A percentile compares a stretch with the other conserved stretches of the same genome.
phyloP scores from a whole-genome alignment of 441 rosid genomes.

The Manihot esculenta region DNA sequence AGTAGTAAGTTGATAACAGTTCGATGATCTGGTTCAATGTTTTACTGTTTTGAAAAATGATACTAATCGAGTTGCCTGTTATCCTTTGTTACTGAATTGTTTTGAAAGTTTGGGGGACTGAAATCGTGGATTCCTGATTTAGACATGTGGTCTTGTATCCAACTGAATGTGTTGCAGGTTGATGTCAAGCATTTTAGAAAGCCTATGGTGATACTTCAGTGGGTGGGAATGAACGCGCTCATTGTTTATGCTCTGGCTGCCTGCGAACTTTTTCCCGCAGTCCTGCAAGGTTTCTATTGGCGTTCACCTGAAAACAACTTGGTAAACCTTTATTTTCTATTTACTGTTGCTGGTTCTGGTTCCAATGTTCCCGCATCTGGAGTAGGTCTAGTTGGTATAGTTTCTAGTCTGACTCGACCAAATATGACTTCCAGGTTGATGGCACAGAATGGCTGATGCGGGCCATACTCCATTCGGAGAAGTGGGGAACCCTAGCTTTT shows the following conservation, averaged over 20 bases:
- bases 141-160: background rate
- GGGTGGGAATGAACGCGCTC: constrained; percentile 73
- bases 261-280: constrained; percentile 49
- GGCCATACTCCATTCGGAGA: constrained; percentile 36
- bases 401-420: constrained; percentile 11
- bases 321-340: constrained; percentile 30
- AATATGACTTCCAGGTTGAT: constrained; percentile 42
- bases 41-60: background rate
- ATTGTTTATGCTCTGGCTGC: constrained; percentile 55
- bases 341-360: background rate
- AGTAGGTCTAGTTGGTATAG: background rate
- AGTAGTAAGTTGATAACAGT: background rate
- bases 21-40: background rate
- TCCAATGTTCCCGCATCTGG: background rate
- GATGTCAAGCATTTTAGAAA: constrained; percentile 45
- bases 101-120: background rate
- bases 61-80: background rate
- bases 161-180: constrained; percentile 42
- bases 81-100: background rate
- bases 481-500: constrained; percentile 54
- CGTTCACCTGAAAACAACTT: constrained; percentile 51
- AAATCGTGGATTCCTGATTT: background rate
- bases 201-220: constrained; percentile 41
- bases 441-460: constrained; percentile 38
- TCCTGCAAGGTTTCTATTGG: constrained; percentile 57